Conservation (phyloP, 257 asterid genomes). For the Gentiana macrophylla region DNA sequence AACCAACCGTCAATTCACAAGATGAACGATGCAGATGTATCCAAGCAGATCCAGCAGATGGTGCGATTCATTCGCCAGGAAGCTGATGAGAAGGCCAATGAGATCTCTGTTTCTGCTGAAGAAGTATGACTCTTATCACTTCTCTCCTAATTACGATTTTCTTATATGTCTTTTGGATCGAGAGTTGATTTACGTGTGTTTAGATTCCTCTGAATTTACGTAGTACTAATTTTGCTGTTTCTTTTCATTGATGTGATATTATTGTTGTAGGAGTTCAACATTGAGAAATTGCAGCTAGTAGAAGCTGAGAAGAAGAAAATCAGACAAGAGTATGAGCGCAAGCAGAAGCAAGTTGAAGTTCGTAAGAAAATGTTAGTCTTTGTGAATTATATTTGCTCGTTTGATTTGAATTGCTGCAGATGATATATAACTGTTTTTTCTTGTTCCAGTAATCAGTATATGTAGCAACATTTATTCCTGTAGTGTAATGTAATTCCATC, state of each 20-base stretch:
- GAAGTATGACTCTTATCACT: slow-evolving; percentile 31
- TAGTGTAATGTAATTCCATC: no score
- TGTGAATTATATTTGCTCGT: neutral
- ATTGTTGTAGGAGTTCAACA: slow-evolving; percentile 72
- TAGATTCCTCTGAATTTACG: no score
- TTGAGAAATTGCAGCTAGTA: slow-evolving; percentile 90
- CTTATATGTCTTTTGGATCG: neutral
- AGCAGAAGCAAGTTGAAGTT: slow-evolving; percentile 83
- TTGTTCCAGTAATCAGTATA: no score
- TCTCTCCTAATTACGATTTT: neutral
- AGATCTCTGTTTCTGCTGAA: slow-evolving; percentile 92
- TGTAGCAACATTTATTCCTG: no score
- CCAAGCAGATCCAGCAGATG: slow-evolving; percentile 99
- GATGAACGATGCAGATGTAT: slow-evolving; percentile 93
- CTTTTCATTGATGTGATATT: neutral
- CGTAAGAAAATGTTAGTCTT: slow-evolving; percentile 66
- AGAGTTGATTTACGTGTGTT: neutral
- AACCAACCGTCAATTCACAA: slow-evolving; percentile 18
- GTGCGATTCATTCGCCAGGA: slow-evolving; percentile 97
- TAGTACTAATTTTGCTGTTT: neutral
- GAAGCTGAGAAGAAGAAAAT: slow-evolving; percentile 99
- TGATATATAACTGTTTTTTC: no score
- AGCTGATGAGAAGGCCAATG: slow-evolving; percentile 96
- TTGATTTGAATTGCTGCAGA: no score
- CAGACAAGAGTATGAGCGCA: slow-evolving; percentile 86